Percentiles rank a stretch among this genome's conserved stretches.
Evolutionary conservation across 257 asterid species (phyloP).

Genomic region (Solanum ahanhuiri): DNA sequence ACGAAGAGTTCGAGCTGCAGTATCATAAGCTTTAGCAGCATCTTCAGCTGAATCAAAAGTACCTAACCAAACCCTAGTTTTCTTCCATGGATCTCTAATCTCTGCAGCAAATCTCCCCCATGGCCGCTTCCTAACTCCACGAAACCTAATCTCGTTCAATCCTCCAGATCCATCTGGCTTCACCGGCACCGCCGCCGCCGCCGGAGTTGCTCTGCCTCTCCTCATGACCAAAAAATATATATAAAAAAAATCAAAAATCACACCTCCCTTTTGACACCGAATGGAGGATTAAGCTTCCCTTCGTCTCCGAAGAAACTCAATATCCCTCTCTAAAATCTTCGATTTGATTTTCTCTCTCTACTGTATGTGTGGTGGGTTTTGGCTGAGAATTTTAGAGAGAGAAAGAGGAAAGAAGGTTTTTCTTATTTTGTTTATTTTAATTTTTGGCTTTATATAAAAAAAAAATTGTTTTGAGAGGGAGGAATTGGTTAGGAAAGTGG

Average conservation of each 20-base stretch:
- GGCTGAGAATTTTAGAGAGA: neutral
- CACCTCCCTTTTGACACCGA: neutral
- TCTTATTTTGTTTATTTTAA: neutral
- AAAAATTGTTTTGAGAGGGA: neutral
- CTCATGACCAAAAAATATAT: neutral
- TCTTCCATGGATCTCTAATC: slow-evolving; percentile 14
- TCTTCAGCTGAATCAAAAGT: slow-evolving; percentile 16
- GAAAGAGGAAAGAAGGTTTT: neutral
- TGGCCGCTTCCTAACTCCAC: slow-evolving; percentile 4
- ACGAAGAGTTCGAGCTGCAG: slow-evolving; percentile 6
- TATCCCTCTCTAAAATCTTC: neutral
- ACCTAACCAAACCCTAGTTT: slow-evolving; percentile 13
- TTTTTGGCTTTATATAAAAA: neutral
- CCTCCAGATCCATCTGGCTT: slow-evolving; percentile 1
- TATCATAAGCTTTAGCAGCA: slow-evolving; percentile 13
- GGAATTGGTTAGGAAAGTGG: neutral
- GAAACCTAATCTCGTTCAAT: slow-evolving; percentile 1
- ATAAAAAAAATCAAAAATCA: neutral
- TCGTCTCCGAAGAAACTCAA: neutral
- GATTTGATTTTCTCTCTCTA: neutral
- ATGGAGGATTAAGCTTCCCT: neutral
- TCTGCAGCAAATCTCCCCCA: slow-evolving; percentile 8
- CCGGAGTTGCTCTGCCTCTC: neutral
- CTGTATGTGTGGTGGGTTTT: neutral
- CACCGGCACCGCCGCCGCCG: neutral